Conservation (phyloP, 2,329 filamentous ascomycete genomes). For the Ophiosphaerella narmari region DNA sequence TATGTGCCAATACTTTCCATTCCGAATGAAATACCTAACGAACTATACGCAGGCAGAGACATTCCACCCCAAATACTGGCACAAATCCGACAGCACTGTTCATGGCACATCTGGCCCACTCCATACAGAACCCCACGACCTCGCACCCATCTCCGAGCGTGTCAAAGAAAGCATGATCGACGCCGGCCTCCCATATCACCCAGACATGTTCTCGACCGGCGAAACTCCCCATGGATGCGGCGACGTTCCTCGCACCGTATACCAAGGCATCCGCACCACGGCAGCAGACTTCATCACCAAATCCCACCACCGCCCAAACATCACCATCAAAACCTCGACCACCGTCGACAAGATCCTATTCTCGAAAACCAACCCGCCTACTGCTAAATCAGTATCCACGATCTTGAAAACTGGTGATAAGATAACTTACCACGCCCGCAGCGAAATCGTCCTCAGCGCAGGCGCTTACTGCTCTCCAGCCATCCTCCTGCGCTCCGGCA, state of each 20-base stretch:
- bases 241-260: slow-evolving; percentile 36
- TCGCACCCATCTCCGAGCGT: slow-evolving; percentile 62
- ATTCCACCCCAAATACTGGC: slow-evolving; percentile 64
- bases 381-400: slow-evolving; percentile 53
- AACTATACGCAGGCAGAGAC: slow-evolving; percentile 52
- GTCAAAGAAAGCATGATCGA: slow-evolving; percentile 61
- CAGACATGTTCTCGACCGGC: slow-evolving; percentile 63
- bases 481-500: slow-evolving; percentile 58
- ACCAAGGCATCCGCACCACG: slow-evolving; percentile 34
- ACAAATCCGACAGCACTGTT: slow-evolving; percentile 52
- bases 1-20: neutral
- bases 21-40: neutral
- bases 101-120: slow-evolving; percentile 57
- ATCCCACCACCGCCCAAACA: slow-evolving; percentile 42
- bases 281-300: slow-evolving; percentile 49
- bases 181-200: slow-evolving; percentile 59
- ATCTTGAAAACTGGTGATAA: slow-evolving; percentile 49
- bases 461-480: slow-evolving; percentile 42
- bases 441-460: slow-evolving; percentile 42
- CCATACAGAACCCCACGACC: slow-evolving; percentile 61
- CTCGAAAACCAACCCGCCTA: slow-evolving; percentile 40
- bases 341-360: slow-evolving; percentile 55
- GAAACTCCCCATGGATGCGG: slow-evolving; percentile 39
- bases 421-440: slow-evolving; percentile 38
- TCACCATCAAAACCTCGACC: slow-evolving; percentile 39